A percentile compares a stretch with the other conserved stretches of the same genome.
Conservation (phyloP, 2,329 filamentous ascomycete species). For the Metarhizium humberi region DNA sequence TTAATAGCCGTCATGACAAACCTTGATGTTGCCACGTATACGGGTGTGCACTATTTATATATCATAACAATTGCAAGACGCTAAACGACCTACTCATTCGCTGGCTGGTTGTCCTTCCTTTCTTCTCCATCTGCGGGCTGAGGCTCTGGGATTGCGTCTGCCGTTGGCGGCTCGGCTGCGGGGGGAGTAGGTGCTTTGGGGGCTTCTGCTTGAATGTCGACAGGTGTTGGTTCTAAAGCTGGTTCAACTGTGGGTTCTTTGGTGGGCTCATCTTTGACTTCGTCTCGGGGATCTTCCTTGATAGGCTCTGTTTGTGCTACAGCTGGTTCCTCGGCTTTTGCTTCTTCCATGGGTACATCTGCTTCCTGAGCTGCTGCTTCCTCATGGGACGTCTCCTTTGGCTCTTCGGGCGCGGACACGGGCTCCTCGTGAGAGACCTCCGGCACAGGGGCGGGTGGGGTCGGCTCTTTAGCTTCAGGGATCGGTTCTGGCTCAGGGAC, state of each 20-base stretch:
- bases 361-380: background rate
- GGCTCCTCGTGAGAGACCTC: background rate
- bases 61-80: background rate
- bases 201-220: background rate
- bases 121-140: constrained; percentile 1
- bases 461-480: background rate
- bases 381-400: background rate
- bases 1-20: background rate
- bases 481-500: background rate
- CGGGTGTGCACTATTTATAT: background rate
- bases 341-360: background rate
- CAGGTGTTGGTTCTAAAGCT: constrained; percentile 6
- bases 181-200: background rate
- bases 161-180: background rate
- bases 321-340: background rate
- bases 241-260: constrained; percentile 1
- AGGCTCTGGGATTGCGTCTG: background rate
- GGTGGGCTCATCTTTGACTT: constrained; percentile 22
- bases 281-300: too few species aligned
- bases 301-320: constrained; percentile 11
- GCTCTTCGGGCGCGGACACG: background rate
- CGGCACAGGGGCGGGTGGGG: background rate
- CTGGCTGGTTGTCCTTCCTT: constrained; percentile 6
- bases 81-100: constrained; percentile 9
- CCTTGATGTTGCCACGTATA: background rate